Evolutionary conservation across 176 grass and related monocot genomes (phyloP).

Genomic region (Alloteropsis semialata): DNA sequence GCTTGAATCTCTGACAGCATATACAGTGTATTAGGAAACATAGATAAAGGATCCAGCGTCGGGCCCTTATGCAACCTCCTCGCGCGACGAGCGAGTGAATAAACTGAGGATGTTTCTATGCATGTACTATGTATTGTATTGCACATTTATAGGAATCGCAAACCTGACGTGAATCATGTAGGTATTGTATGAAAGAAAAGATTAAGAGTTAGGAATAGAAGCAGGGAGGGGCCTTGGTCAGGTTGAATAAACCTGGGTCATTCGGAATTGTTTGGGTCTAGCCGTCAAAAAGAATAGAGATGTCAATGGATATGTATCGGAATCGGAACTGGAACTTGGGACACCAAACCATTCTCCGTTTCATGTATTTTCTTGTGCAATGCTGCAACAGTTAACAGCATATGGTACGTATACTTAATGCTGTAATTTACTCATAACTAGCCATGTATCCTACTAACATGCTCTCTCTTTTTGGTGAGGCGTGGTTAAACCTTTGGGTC

Average conservation of each 20-base stretch:
- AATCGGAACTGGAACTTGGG: not conserved
- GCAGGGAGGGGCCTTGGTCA: not conserved
- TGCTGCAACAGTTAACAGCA: not conserved
- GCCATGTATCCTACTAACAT: not conserved
- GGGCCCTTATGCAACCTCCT: not conserved
- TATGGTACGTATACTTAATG: not conserved
- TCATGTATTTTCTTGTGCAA: not conserved
- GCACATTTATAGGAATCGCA: not conserved
- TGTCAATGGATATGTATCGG: not conserved
- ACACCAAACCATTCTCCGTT: constrained; percentile 15
- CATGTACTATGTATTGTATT: constrained; percentile 20
- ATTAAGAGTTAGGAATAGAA: constrained; percentile 32
- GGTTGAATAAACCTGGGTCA: constrained; percentile 8
- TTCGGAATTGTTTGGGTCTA: not conserved
- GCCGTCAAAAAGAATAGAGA: not conserved
- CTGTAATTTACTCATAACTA: not conserved
- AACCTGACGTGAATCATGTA: constrained; percentile 2
- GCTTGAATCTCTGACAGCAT: constrained; percentile 5
- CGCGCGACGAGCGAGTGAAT: not conserved
- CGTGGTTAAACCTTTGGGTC: no score
- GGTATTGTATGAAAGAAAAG: constrained; percentile 1
- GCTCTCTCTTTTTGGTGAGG: no score
- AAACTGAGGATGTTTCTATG: constrained; percentile 4
- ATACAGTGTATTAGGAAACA: constrained; percentile 25
- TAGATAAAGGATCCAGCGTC: constrained; percentile 4